Percentiles rank a stretch among this genome's conserved stretches.
phyloP scores from a whole-genome alignment of 2,329 filamentous ascomycete genomes.

The Fusarium buharicum region DNA sequence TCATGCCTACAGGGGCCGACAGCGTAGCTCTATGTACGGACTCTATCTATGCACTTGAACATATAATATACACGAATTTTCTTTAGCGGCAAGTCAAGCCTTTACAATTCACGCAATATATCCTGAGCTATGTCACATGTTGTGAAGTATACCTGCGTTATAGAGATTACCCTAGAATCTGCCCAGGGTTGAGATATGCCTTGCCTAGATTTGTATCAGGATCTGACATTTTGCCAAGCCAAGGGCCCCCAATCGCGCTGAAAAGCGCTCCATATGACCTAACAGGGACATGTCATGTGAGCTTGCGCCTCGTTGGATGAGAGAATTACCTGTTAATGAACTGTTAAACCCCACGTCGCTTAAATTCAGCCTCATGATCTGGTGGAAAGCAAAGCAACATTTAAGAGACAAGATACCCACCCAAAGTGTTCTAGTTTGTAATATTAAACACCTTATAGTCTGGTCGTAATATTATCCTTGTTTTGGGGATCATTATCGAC shows the following conservation, averaged over 20 bases:
- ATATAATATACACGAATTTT: too few relatives aligned
- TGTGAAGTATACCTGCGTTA: too few relatives aligned
- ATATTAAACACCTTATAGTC: too few relatives aligned
- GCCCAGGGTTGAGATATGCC: not conserved
- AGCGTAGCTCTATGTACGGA: too few relatives aligned
- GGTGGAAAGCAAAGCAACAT: not conserved
- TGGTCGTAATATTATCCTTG: not conserved
- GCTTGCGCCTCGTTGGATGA: not conserved
- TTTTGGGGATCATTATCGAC: not conserved
- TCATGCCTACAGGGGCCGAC: too few relatives aligned
- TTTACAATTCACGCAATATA: too few relatives aligned
- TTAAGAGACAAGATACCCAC: not conserved
- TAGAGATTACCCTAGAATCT: slow-evolving; percentile 6
- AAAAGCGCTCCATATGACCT: not conserved
- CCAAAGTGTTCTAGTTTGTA: too few relatives aligned
- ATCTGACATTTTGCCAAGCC: slow-evolving; percentile 5
- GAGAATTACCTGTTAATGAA: not conserved
- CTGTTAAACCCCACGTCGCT: not conserved
- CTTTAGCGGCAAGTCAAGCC: too few relatives aligned
- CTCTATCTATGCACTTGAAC: too few relatives aligned
- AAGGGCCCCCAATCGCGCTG: not conserved
- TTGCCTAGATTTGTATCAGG: not conserved
- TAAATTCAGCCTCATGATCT: not conserved
- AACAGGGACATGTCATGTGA: slow-evolving; percentile 3
- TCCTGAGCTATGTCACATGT: too few relatives aligned